Base-by-base conservation (phyloP, 2,329 filamentous ascomycete genomes). In the Trichoderma guizhouense region DNA sequence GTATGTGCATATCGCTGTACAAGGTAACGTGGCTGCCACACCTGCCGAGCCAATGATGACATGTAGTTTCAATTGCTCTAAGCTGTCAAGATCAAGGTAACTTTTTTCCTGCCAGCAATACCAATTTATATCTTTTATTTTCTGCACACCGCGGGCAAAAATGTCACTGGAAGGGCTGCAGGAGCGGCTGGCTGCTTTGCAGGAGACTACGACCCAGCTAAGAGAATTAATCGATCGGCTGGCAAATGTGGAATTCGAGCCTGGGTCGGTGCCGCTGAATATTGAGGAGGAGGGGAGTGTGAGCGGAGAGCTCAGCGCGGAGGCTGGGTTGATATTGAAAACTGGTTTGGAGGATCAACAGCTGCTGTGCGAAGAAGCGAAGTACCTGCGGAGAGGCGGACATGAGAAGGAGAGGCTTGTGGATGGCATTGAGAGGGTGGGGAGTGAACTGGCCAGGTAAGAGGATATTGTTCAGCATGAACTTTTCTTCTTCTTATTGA, bases 261-360 rank as follows among this genome's bases (percentile, higher is more conserved):
- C 88, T 6, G 89, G 88, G 18, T 87, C 87, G 2, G 83, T 88
- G 58, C 86, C 88, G 24, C 82, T 88, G 6, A 82, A 81, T 71
- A 79, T 81, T 9, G 82, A 83, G 66, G 84, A 85, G 24, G 87
- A 87, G 64, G 83, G 83, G 72, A 86, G 86, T 73, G 84, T 86
- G 43, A 89, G 91, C 71, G 81, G 91, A 24, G 94, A 97, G 82
- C 87, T 98, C 39, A 89, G 90, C 74, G 86, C 89, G 26, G 94
- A 98, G 80, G 97, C 98, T 74, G 90, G 92, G 75, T 90, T 93
- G 77, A 88, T 88, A 21, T 82, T 98, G 73, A 91, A 93, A 76
- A 91, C 93, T 71, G 89, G 92, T 64, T 91, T 97, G 76, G 93
- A 97, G 74, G 93, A 97, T 72, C 88, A 96, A 74, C 95, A 97